Conservation (phyloP, 1,284 basidiomycete genomes). For the Abortiporus biennis region DNA sequence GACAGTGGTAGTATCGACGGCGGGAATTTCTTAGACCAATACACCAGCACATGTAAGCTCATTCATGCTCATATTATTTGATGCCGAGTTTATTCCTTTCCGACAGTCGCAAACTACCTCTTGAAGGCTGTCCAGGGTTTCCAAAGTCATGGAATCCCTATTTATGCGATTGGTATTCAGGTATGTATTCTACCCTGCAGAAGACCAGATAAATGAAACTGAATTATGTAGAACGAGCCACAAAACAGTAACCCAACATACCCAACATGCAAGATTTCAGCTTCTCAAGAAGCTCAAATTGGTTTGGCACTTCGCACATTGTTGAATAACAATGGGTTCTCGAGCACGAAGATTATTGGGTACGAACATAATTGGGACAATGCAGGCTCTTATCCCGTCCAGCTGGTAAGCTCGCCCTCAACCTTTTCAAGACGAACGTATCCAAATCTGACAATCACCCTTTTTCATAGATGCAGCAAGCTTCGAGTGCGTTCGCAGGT, state of each 20-base stretch:
- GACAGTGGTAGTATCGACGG: constrained; percentile 36
- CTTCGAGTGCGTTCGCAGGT: constrained; percentile 37
- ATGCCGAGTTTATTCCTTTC: neutral
- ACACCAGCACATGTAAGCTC: constrained; percentile 30
- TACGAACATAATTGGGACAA: constrained; percentile 48
- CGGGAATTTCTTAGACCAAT: constrained; percentile 32
- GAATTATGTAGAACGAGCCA: constrained; percentile 40
- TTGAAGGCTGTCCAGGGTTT: constrained; percentile 40
- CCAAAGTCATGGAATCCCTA: constrained; percentile 32
- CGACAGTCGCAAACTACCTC: constrained; percentile 42
- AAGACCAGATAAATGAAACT: constrained; percentile 27
- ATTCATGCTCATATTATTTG: neutral
- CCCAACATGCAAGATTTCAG: constrained; percentile 35
- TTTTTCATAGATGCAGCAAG: constrained; percentile 38
- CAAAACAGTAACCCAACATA: constrained; percentile 39
- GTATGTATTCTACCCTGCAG: constrained; percentile 18
- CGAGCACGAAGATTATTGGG: constrained; percentile 36
- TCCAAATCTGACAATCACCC: neutral
- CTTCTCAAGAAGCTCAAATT: constrained; percentile 34
- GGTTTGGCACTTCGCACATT: constrained; percentile 35
- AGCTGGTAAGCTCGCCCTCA: constrained; percentile 28
- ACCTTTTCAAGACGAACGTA: neutral
- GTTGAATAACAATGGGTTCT: constrained; percentile 40
- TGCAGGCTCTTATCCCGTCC: constrained; percentile 40
- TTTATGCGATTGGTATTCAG: constrained; percentile 42